Base-by-base conservation (phyloP, 805 yeast genomes). In the Ogataea nonfermentans region DNA sequence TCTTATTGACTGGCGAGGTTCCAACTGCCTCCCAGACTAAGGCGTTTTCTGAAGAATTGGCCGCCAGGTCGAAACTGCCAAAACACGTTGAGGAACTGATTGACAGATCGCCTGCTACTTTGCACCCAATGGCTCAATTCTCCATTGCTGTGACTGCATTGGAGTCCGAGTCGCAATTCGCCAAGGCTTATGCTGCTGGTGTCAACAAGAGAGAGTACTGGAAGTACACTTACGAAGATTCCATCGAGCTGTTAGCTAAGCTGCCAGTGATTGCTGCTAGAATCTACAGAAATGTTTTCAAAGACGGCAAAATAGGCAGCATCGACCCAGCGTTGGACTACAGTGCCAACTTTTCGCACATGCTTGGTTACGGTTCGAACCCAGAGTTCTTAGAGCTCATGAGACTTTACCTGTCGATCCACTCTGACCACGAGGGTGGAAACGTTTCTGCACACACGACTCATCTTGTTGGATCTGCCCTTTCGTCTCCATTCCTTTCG, bases 51-150 rank as follows among this genome's bases (percentile, higher is more conserved):
- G 81, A 78, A 41, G 93, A 84, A 67, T 72, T 85, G 50, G 89
- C 89, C 53, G 83, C 87, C 40, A 81, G 89, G 68, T 70, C 89
- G 26, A 76, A 76, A 54, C 68, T 84, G 53, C 95, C 95, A 62
- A 79, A 79, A 59, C 90, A 84, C 63, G 91, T 84, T 50, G 73
- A 70, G 56, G 82, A 79, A 55, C 65, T 84, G 46, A 71, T 84
- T 52, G 89, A 84, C 73, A 73, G 77, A 59, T 73, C 83, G 51
- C 95, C 95, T 61, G 71, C 80, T 47, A 67, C 76, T 61, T 72
- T 85, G 59, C 93, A 85, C 68, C 93, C 95, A 68, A 84, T 84
- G 95, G 90, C 95, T 40, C 95, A 84, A 71, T 81, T 84, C 62
- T 79, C 89, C 50, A 82, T 85, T 63, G 95, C 91, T 32, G 75